A percentile compares a stretch with the other conserved stretches of the same genome.
These are phyloP conservation scores for Xylaria venustula DNA, from an alignment of 495 filamentous ascomycete genomes.

Conservation along the genomic window DNA sequence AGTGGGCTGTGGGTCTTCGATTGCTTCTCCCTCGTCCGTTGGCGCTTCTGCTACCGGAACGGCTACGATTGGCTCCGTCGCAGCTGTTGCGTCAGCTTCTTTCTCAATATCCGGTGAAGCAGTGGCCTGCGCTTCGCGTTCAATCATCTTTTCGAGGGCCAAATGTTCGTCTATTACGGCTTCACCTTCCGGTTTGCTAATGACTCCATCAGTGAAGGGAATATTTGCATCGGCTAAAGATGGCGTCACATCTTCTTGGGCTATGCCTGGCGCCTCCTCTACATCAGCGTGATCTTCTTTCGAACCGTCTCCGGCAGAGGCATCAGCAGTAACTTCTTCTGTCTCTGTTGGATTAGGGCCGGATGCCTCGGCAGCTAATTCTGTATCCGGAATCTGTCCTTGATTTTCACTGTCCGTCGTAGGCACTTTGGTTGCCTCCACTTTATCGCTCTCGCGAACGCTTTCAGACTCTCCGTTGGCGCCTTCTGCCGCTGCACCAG, in stretches of 20 bases:
- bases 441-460: not conserved
- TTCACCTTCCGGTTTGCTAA: not conserved
- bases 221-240: not conserved
- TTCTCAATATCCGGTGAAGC: not conserved
- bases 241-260: not conserved
- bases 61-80: not conserved
- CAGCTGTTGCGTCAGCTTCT: not conserved
- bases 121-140: not conserved
- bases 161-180: slow-evolving; percentile 5
- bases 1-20: not conserved
- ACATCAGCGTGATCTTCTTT: not conserved
- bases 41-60: not conserved
- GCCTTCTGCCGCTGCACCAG: not conserved
- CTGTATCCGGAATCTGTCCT: not conserved
- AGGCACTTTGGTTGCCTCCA: slow-evolving; percentile 7
- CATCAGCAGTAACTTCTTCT: not conserved
- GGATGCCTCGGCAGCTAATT: not conserved
- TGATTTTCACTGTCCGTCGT: not conserved
- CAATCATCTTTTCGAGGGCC: slow-evolving; percentile 1
- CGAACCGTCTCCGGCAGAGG: not conserved
- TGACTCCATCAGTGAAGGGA: not conserved
- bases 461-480: not conserved
- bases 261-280: not conserved
- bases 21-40: not conserved
- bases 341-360: not conserved